Conservation (phyloP, 202 grass and related monocot species). For the Saccharum hybrid region DNA sequence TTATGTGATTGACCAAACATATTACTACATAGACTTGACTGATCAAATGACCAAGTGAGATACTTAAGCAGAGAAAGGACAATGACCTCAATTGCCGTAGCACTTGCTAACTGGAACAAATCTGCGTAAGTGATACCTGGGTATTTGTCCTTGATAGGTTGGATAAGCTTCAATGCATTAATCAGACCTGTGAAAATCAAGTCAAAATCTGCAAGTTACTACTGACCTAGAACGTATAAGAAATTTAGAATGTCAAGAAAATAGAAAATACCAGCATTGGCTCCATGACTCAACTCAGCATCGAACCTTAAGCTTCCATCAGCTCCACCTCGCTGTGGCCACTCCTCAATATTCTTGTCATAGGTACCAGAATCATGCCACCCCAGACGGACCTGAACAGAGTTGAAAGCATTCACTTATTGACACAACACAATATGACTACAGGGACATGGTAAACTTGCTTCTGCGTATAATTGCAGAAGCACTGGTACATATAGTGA, state of each 20-base stretch:
- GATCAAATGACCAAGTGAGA: slow-evolving; percentile 10
- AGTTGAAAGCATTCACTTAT: slow-evolving; percentile 25
- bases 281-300: slow-evolving; percentile 85
- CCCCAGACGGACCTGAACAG: slow-evolving; percentile 79
- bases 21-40: neutral
- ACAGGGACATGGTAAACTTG: neutral
- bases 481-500: neutral
- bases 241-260: slow-evolving; percentile 20
- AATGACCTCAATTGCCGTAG: slow-evolving; percentile 91
- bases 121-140: slow-evolving; percentile 81
- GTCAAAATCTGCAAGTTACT: slow-evolving; percentile 10
- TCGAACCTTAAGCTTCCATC: slow-evolving; percentile 94
- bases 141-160: slow-evolving; percentile 94
- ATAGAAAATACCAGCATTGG: slow-evolving; percentile 76
- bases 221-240: neutral
- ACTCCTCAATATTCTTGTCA: slow-evolving; percentile 85
- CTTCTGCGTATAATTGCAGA: neutral
- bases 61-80: slow-evolving; percentile 36
- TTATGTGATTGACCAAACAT: slow-evolving; percentile 38
- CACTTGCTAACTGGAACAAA: slow-evolving; percentile 94
- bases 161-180: slow-evolving; percentile 88
- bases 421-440: neutral
- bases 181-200: slow-evolving; percentile 58
- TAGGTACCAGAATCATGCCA: slow-evolving; percentile 99
- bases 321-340: slow-evolving; percentile 90